Evolutionary conservation across 768 basidiomycete genomes (phyloP), one percentile per base, ranked within the genome.

Genomic region (Lactarius deliciosus): DNA sequence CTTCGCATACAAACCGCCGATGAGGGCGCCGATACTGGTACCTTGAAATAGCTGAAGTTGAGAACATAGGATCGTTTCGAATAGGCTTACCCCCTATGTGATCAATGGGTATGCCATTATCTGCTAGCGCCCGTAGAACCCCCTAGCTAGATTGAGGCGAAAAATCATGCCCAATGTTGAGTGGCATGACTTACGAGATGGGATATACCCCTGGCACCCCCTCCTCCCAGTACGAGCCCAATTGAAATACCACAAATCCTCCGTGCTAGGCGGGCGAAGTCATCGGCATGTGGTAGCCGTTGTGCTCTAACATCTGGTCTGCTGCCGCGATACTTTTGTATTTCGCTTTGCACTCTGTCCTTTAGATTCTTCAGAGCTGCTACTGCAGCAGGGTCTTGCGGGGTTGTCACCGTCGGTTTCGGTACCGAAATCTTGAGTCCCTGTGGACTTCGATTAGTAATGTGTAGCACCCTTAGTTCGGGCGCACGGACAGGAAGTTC

Each of bases 191-290:
- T 60, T 68, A 86, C 85, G 55, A 91, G 76, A 74, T 92, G 90
- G 0, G 88, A 84, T 54, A 91, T 80, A n/a, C 90, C 97, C 50
- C 97, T 84, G 18, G 96, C 97, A 20, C 97, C 97, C n/a, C 97
- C 97, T 7, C 97, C 97, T 22, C 97, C 97, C 2, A 99, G 83
- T 8, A 98, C 95, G 54, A 99, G 79, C 1, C 96, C 97, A 65
- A 98, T 91, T 9, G 92, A 93, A 72, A 88, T 92, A 16, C 96
- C 97, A 73, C 95, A 97, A 43, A 98, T 85, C 59, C 95, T 79
- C 64, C 97, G 81, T 2, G 97, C 97, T 45, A 99, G 79, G 25
- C 97, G 83, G 10, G 94, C 89, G 75, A 98, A 98, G 75, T 99
- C 97, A 70, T 90, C 94, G 69, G 85, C 85, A 74, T 94, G 88